A percentile compares a stretch with the other conserved stretches of the same genome.
These are phyloP conservation scores for Durotheca rogersii DNA, from an alignment of 495 filamentous ascomycete species.

Conservation along the genomic window DNA sequence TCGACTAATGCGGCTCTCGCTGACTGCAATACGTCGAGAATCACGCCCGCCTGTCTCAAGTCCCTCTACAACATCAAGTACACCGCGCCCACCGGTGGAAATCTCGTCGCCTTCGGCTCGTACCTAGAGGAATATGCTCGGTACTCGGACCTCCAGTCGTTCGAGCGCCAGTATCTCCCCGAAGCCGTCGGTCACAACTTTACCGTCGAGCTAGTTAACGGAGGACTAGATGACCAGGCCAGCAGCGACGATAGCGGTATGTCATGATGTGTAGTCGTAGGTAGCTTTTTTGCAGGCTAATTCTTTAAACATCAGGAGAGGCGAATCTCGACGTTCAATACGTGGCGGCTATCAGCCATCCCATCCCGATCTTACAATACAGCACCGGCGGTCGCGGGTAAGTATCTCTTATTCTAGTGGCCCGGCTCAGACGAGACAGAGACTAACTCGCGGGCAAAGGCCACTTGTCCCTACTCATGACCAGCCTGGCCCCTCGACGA, in stretches of 20 bases:
- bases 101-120: slow-evolving; percentile 57
- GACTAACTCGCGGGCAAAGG: slow-evolving; percentile 20
- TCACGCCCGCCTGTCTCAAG: slow-evolving; percentile 61
- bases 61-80: slow-evolving; percentile 64
- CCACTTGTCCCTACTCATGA: slow-evolving; percentile 63
- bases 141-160: slow-evolving; percentile 36
- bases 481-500: slow-evolving; percentile 52
- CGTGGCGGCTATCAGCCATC: slow-evolving; percentile 54
- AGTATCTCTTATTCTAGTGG: slow-evolving; percentile 7
- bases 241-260: slow-evolving; percentile 45
- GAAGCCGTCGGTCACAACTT: slow-evolving; percentile 52
- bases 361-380: slow-evolving; percentile 64
- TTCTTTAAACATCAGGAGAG: too few species aligned
- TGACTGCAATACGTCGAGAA: slow-evolving; percentile 49
- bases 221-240: slow-evolving; percentile 54
- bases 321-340: slow-evolving; percentile 77
- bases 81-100: slow-evolving; percentile 49
- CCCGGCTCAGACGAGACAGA: background rate
- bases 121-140: slow-evolving; percentile 57
- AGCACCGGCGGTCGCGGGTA: slow-evolving; percentile 63
- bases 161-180: slow-evolving; percentile 37
- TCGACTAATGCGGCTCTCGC: slow-evolving; percentile 7
- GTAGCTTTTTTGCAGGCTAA: too few species aligned
- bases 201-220: slow-evolving; percentile 57
- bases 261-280: background rate